phyloP scores from a whole-genome alignment of 306 rosid species.

The Trifolium pratense region DNA sequence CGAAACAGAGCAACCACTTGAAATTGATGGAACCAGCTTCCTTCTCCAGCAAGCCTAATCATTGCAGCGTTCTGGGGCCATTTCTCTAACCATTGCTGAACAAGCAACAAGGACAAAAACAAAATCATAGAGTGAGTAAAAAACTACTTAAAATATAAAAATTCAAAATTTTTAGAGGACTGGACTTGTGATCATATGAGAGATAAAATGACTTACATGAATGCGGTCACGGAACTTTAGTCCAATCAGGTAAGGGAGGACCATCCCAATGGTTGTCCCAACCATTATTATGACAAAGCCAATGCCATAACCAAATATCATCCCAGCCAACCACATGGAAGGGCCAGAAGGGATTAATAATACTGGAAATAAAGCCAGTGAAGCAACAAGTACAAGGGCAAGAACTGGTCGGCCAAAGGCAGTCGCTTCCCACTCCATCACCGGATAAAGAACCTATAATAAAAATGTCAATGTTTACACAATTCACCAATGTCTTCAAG shows the following conservation, averaged over 20 bases:
- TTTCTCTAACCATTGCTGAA: conserved; percentile 86
- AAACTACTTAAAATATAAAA: neutral
- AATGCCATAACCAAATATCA: conserved; percentile 96
- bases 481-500: conserved; percentile 20
- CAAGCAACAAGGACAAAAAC: conserved; percentile 38
- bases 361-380: conserved; percentile 89
- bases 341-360: conserved; percentile 92
- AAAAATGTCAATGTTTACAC: conserved; percentile 8
- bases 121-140: conserved; percentile 26
- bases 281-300: conserved; percentile 93
- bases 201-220: conserved; percentile 67
- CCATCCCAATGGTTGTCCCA: conserved; percentile 98
- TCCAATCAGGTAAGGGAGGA: conserved; percentile 91
- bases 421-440: conserved; percentile 97
- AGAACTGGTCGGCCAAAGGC: conserved; percentile 97
- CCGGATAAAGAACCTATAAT: conserved; percentile 76
- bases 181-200: neutral
- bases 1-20: conserved; percentile 88
- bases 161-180: neutral
- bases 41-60: conserved; percentile 95
- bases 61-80: conserved; percentile 93
- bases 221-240: conserved; percentile 80
- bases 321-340: conserved; percentile 99
- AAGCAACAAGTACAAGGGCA: conserved; percentile 81
- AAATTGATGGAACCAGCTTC: conserved; percentile 90